A percentile compares a stretch with the other conserved stretches of the same genome.
Evolutionary conservation across 495 filamentous ascomycete species (phyloP).

Genomic region (Pseudomonodictys pantanalensis): DNA sequence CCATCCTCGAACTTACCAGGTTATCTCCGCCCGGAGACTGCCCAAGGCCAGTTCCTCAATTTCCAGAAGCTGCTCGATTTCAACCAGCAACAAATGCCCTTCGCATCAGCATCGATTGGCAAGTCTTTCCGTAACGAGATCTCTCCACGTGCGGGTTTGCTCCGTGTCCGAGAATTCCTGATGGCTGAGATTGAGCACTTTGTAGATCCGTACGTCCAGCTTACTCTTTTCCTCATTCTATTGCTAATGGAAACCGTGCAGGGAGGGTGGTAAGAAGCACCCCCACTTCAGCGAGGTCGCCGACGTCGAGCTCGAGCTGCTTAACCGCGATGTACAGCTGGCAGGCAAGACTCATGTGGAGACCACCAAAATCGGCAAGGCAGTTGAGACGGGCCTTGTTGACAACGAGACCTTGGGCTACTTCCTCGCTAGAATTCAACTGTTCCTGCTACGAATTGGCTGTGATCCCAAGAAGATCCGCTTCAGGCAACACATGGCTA

Average conservation of each 20-base stretch:
- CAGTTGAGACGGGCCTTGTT: conserved; percentile 64
- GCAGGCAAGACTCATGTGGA: conserved; percentile 62
- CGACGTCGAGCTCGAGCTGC: conserved; percentile 62
- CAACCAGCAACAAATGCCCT: conserved; percentile 70
- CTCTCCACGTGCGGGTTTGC: conserved; percentile 63
- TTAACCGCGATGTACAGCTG: conserved; percentile 70
- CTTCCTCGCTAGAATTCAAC: conserved; percentile 74
- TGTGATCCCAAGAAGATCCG: conserved; percentile 69
- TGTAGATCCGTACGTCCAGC: conserved; percentile 75
- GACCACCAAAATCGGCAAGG: conserved; percentile 64
- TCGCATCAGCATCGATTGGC: conserved; percentile 73
- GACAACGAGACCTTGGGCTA: conserved; percentile 89
- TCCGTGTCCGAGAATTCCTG: conserved; percentile 68
- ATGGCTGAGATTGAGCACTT: conserved; percentile 83
- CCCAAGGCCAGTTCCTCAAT: conserved; percentile 32
- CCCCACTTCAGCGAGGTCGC: conserved; percentile 65
- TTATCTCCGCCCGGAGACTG: conserved; percentile 25
- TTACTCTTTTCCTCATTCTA: no score
- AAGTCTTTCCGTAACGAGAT: conserved; percentile 77
- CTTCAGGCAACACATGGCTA: conserved; percentile 81
- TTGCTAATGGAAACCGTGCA: no score
- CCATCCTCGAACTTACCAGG: conserved; percentile 53
- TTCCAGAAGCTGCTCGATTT: conserved; percentile 77
- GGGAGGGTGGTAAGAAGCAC: conserved; percentile 70
- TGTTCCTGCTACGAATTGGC: conserved; percentile 69